Evolutionary conservation across 2,329 filamentous ascomycete species (phyloP).

Genomic region (Ophiostoma sp.): DNA sequence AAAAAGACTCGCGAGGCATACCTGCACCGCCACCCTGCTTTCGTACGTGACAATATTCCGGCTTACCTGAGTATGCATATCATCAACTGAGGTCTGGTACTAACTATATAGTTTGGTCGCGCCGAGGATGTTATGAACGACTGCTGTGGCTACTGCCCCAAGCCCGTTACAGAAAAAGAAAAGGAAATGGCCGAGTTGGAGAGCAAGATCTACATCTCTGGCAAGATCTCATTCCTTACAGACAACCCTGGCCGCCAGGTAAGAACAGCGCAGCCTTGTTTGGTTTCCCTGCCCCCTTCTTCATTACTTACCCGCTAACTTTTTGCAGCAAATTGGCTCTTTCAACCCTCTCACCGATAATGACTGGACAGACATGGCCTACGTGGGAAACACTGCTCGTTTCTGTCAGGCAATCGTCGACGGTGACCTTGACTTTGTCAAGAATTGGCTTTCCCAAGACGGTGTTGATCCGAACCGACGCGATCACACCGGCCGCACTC

Average conservation of each 20-base stretch:
- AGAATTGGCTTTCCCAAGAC: conserved; percentile 64
- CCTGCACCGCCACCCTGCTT: conserved; percentile 77
- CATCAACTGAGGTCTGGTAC: no score
- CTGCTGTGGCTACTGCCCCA: conserved; percentile 75
- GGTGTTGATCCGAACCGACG: conserved; percentile 65
- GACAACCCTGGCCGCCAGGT: conserved; percentile 69
- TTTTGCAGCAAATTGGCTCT: conserved; percentile 45
- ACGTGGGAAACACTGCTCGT: conserved; percentile 69
- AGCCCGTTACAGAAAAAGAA: conserved; percentile 64
- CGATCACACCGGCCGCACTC: conserved; percentile 73
- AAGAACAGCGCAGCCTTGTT: not conserved
- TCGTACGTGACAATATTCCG: conserved; percentile 36
- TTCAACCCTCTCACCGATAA: conserved; percentile 78
- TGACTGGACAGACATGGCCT: conserved; percentile 90
- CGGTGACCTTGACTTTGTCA: conserved; percentile 62
- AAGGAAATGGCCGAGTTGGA: conserved; percentile 66
- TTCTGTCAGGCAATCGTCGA: conserved; percentile 80
- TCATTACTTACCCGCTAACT: not conserved
- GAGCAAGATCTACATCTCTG: conserved; percentile 68
- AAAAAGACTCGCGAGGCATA: conserved; percentile 67
- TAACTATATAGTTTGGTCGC: conserved; percentile 53
- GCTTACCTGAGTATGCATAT: not conserved
- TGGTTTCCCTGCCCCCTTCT: no score
- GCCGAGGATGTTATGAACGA: conserved; percentile 70
- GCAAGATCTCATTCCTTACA: conserved; percentile 65